These are phyloP conservation scores for Penicillium expansum DNA, from an alignment of 2,329 filamentous ascomycete species.

Conservation along the genomic window DNA sequence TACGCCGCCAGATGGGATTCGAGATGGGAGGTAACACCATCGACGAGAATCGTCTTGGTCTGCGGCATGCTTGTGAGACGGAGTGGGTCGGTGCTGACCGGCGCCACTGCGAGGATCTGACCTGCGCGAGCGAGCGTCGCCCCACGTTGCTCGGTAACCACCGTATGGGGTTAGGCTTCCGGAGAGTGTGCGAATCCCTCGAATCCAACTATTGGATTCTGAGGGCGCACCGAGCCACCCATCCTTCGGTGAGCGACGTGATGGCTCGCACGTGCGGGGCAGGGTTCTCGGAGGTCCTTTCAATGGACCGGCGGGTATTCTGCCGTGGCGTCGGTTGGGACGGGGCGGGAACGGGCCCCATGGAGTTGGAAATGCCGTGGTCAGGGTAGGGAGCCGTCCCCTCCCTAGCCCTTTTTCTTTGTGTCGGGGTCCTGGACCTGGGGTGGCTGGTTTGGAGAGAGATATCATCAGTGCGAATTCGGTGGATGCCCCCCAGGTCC, in stretches of 20 bases:
- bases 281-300: constrained; percentile 29
- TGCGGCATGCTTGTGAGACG: constrained; percentile 32
- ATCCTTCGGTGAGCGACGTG: constrained; percentile 25
- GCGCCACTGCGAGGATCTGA: constrained; percentile 26
- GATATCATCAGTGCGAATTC: neutral
- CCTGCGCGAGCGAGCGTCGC: constrained; percentile 25
- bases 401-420: constrained; percentile 1
- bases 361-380: constrained; percentile 30
- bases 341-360: constrained; percentile 28
- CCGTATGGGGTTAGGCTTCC: constrained; percentile 16
- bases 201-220: constrained; percentile 34
- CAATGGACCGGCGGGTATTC: constrained; percentile 27
- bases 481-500: constrained; percentile 2
- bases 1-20: constrained; percentile 25
- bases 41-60: constrained; percentile 13
- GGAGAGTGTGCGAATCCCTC: constrained; percentile 20
- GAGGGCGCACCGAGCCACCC: constrained; percentile 30
- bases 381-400: constrained; percentile 5
- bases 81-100: constrained; percentile 33
- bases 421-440: constrained; percentile 1
- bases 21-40: constrained; percentile 27
- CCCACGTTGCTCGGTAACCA: constrained; percentile 17
- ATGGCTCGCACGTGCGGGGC: constrained; percentile 26
- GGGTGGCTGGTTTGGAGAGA: neutral
- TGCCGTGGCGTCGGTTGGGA: constrained; percentile 37